Base-by-base conservation (phyloP, 106 monocot genomes). In the Acorus calamus region DNA sequence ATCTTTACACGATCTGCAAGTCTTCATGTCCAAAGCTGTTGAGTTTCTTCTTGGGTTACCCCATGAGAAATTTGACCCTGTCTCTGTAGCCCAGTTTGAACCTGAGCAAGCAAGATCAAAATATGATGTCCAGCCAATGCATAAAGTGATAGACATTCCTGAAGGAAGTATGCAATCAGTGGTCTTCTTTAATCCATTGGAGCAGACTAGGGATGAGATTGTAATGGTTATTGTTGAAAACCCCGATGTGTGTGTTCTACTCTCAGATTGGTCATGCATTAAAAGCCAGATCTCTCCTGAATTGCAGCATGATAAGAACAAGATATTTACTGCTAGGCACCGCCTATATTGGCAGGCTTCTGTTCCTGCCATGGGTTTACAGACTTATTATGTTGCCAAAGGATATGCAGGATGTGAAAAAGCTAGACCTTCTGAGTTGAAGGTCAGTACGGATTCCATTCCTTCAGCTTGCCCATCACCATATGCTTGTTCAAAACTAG, bases 271-370 rank as follows among this genome's bases (percentile, higher is more conserved):
- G 42, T 77, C 96, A n/a, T 72, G 86, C 54, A 43, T 96, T 57
- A 63, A 46, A 4, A 87, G 91, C 49, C 96, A 96, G 77, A 74
- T 91, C 65, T 96, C 84, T 68, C 96, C 96, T 0, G 87, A 91
- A 49, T 85, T 80, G 96, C 65, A 87, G 57, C 74, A 76, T 57
- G 76, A 72, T 51, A 69, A 50, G 44, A 74, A 50, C 11, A 73
- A 82, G 58, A 11, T 72, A 67, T 80, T 48, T 45, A 83, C 87
- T 7, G 83, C 78, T 11, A 68, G 60, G 52, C 89, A 96, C 71
- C 87, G 96, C 55, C 91, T 96, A 68, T 91, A 91, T 56, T 96
- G 87, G 87, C 84, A 72, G 64, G 90, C 82, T 73, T 96, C 84
- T 60, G 78, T 91, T 52, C 96, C 96, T 83, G 59, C 96, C 14